phyloP scores from a whole-genome alignment of 257 asterid genomes.

The Solanum tacnaense region DNA sequence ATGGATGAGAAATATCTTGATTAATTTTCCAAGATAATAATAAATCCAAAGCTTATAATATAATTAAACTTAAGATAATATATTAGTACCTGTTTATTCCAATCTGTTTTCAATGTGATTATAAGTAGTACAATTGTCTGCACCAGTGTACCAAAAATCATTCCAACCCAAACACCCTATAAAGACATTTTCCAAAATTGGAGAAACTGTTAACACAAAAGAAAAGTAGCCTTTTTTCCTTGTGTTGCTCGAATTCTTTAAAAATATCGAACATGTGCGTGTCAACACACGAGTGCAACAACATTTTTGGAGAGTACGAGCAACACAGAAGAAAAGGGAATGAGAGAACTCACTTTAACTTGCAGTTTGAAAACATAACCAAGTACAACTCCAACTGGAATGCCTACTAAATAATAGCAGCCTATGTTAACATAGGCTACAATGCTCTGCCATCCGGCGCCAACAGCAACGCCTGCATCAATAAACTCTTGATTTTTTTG shows the following conservation, averaged over 20 bases:
- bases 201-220: neutral
- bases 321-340: neutral
- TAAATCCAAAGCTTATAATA: neutral
- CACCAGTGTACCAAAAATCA: constrained; percentile 25
- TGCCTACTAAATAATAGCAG: constrained; percentile 33
- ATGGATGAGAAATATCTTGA: neutral
- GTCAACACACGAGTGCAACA: neutral
- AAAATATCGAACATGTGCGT: neutral
- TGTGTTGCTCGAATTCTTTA: neutral
- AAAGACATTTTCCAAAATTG: neutral
- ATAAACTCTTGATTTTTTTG: neutral
- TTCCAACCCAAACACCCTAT: constrained; percentile 57
- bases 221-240: neutral
- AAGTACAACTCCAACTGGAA: constrained; percentile 26
- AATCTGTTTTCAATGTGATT: constrained; percentile 34
- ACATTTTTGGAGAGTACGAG: neutral
- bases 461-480: constrained; percentile 30
- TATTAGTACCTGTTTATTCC: constrained; percentile 32
- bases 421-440: constrained; percentile 36
- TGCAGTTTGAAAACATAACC: constrained; percentile 27
- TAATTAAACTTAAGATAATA: neutral
- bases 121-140: constrained; percentile 29
- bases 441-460: constrained; percentile 40
- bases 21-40: neutral
- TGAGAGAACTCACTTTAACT: constrained; percentile 19